Base-by-base conservation (phyloP, 2,329 filamentous ascomycete genomes). In the Trichoderma sp. region DNA sequence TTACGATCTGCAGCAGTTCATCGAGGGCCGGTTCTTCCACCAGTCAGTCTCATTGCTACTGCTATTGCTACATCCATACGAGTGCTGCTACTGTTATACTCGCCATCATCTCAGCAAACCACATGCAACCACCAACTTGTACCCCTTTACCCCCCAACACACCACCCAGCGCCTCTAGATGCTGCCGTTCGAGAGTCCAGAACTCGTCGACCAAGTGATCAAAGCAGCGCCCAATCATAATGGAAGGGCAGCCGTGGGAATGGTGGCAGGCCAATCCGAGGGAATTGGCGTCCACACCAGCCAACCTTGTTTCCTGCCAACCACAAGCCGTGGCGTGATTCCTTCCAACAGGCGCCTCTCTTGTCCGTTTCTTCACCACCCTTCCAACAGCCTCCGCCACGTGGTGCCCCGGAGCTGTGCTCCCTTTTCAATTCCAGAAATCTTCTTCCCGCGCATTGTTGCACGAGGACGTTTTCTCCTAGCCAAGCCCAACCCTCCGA, bases 251-350 rank as follows among this genome's bases (percentile, higher is more conserved):
- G 14, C 35, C 27, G 21, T 27, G 31, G 53, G 50, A 53, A 59
- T 59, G 66, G 66, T 3, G 45, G n/a, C 33, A 33, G 56, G 11
- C 68, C 35, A 71, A 18, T 21, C 68, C 53, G 29, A 71, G 56
- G n/a, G 29, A 31, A 50, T 31, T 21, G 24, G 56, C 38, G 68
- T 29, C 53, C 38, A 41, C 71, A 64, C 71, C 59, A 56, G 14
- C 69, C 21, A 38, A 53, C 31, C 29, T 27, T 27, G 24, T 73
- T 73, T 53, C 59, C 59, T 31, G 62, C 62, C 21, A 56, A 65
- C 38, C 60, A 73, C 16, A 41, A 64, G 62, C 38, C 68, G 38
- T 71, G 68, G 68, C 68, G 68, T 45, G 68, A 73, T 60, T 68
- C 35, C 60, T 53, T 74, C 38, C 41, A 45, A 24, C 24, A 9